Evolutionary conservation across 495 filamentous ascomycete genomes (phyloP), one percentile per base, ranked within the genome.

Genomic region (Barbatosphaeria neglecta): DNA sequence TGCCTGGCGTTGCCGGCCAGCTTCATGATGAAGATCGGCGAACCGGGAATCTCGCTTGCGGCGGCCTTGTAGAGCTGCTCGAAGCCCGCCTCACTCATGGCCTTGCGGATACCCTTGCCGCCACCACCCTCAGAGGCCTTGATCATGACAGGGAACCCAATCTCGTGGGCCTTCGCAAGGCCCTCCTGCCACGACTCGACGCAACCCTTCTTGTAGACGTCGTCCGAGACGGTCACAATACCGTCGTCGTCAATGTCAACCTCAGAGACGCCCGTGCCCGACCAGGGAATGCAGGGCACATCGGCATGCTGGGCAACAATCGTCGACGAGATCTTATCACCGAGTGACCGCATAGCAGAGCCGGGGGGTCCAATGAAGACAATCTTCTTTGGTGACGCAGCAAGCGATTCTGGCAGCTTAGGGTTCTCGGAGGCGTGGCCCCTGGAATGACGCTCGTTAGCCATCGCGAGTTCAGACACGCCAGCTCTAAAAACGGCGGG

Each of bases 1-100:
- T 99, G 92, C 42, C 92, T 74, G 37, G 92, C 92, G 62, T 90
- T 93, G 43, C 94, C 92, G 20, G 92, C 92, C 50, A 99, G 76
- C 77, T 99, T 96, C 92, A 99, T 99, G 68, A 99, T 89, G 73
- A 99, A 99, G 60, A 99, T 99, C 23, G 92, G 92, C 22, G 93
- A 97, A 35, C 92, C 92, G n/a, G 92, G 92, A 54, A 99, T 95
- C 73, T 99, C 92, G 65, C 82, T 92, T 2, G 90, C 88, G 23
- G 93, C 92, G 23, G 92, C 93, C 55, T 90, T 89, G 73, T 97
- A 99, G 39, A 96, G 70, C 51, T 69, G 66, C 50, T 77, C 70
- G 59, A 99, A 99, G 37, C 84, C 78, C 44, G 90, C 86, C 59
- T 95, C 89, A 22, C 66, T 74, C 43, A 94, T 78, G 47, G 90